Evolutionary conservation across 768 basidiomycete species (phyloP).

Genomic region (Holtermannia corniformis): DNA sequence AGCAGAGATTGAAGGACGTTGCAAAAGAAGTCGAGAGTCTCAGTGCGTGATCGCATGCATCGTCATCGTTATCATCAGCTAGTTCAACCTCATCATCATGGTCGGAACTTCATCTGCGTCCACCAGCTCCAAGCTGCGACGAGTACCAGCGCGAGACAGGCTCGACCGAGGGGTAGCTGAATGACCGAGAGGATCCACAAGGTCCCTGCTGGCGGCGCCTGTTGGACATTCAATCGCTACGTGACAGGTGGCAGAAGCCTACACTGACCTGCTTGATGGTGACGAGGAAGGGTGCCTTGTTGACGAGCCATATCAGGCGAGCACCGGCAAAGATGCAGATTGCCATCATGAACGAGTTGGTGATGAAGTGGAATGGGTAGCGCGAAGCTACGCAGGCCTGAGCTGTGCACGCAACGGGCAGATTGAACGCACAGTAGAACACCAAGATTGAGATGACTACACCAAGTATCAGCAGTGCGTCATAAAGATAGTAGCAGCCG

Average conservation of each 20-base stretch:
- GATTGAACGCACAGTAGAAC: conserved; percentile 25
- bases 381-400: conserved; percentile 21
- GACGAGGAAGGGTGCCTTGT: conserved; percentile 30
- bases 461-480: neutral
- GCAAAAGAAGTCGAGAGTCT: conserved; percentile 24
- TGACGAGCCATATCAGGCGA: conserved; percentile 38
- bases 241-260: neutral
- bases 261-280: conserved; percentile 31
- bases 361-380: conserved; percentile 21
- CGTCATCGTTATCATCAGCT: neutral
- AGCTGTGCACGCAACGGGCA: neutral
- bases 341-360: conserved; percentile 24
- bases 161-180: conserved; percentile 31
- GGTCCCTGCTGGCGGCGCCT: conserved; percentile 39
- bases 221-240: neutral
- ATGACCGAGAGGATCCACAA: conserved; percentile 39
- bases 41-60: conserved; percentile 6
- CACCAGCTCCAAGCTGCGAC: conserved; percentile 31
- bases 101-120: conserved; percentile 26
- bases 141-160: conserved; percentile 16
- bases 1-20: conserved; percentile 32
- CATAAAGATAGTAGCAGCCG: conserved; percentile 4
- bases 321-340: conserved; percentile 25
- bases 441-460: conserved; percentile 30
- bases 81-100: no score